Conservation (phyloP, 208 protist genomes). For the Wallacemonas sp. region DNA sequence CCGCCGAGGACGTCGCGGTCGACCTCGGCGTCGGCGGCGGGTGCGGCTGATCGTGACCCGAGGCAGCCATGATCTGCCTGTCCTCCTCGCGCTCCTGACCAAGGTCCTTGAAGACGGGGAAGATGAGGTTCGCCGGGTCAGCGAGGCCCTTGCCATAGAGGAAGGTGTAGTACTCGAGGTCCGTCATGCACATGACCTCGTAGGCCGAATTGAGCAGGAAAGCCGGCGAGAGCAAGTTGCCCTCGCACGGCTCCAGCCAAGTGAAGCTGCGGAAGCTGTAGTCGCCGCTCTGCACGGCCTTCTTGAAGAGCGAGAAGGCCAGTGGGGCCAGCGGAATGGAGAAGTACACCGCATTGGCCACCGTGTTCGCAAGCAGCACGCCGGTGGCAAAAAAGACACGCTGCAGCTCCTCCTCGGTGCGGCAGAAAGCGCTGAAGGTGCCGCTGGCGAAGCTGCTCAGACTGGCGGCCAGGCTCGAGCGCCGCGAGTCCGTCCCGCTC, state of each 20-base stretch:
- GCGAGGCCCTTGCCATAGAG: constrained; percentile 26
- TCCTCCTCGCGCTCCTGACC: constrained; percentile 14
- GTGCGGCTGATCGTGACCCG: background rate
- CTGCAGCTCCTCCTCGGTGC: constrained; percentile 40
- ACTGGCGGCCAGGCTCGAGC: background rate
- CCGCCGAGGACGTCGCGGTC: background rate
- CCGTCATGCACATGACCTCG: constrained; percentile 47
- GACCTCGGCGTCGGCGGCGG: background rate
- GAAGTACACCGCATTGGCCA: constrained; percentile 61
- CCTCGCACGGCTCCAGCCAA: constrained; percentile 49
- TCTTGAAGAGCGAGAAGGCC: constrained; percentile 51
- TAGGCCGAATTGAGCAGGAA: constrained; percentile 42
- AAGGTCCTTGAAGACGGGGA: constrained; percentile 31
- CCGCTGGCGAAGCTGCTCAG: background rate
- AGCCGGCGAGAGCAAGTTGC: constrained; percentile 47
- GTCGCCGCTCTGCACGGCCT: constrained; percentile 36
- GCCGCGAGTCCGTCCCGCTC: background rate
- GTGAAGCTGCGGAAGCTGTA: constrained; percentile 40
- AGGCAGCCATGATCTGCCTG: constrained; percentile 20
- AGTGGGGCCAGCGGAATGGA: constrained; percentile 46
- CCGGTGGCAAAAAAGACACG: constrained; percentile 46
- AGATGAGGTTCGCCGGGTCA: constrained; percentile 24
- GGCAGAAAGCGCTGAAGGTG: constrained; percentile 19
- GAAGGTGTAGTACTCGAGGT: constrained; percentile 43
- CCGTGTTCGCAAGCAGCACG: constrained; percentile 54